Evolutionary conservation across 305 asterid genomes (phyloP), one percentile per base, ranked within the genome.

Genomic region (Andrographis paniculata): DNA sequence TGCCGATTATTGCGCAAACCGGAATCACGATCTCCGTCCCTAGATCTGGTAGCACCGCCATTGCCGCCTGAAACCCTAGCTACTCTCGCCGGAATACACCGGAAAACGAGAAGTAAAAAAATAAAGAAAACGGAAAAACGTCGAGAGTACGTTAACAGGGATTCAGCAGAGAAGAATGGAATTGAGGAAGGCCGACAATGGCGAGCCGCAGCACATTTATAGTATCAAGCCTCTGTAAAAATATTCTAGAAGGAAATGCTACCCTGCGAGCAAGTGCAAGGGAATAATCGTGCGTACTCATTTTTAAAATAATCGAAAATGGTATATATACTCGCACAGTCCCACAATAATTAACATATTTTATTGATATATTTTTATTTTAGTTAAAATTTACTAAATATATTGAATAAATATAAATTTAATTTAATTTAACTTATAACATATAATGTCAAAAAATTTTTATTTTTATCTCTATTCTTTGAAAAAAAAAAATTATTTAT

Each of bases 21-120:
- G 91, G 94, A 53, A 82, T 79, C 37, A 60, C 68, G 21, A 82
- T 72, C 69, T 82, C 75, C 33, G 94, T 44, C 9, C 78, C 91
- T 19, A 82, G 70, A 67, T 76, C 87, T 72, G 94, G 60, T 20
- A 82, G 33, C 67, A 79, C 33, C 21, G 76, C 76, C 82, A 70
- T 74, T 21, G 20, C 38, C n/a, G n/a, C n/a, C n/a, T n/a, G 38
- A 33, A 33, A 33, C 4, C 38, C n/a, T 33, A 33, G n/a, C 13
- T 33, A 33, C n/a, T 9, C 38, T 33, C 38, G n/a, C 38, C 38
- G 38, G 38, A 33, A 10, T 7, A 33, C 38, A 33, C 12, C 38
- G 38, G 38, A 33, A 33, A 33, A 33, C 38, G 38, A 9, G n/a
- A 33, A 33, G 2, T 6, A 10, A 33, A 33, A 1, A 33, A 5